Percentiles rank a stretch among this genome's conserved stretches.
These are phyloP conservation scores for Eimeria sp. DNA, from an alignment of 169 alveolate species.

Conservation along the genomic window DNA sequence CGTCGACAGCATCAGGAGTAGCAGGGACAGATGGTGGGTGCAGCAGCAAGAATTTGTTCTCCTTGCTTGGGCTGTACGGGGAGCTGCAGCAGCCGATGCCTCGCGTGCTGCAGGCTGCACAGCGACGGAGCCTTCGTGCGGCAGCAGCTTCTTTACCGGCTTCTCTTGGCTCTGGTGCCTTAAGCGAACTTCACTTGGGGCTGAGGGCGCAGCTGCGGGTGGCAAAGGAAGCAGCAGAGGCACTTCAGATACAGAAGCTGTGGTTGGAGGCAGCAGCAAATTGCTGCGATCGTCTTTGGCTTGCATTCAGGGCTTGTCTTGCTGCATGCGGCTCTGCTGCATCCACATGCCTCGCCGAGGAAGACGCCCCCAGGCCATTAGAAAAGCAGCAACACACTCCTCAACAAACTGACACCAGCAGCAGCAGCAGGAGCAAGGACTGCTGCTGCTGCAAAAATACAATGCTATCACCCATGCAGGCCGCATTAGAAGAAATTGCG, in stretches of 20 bases:
- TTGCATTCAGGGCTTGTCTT: slow-evolving; percentile 5
- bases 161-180: background rate
- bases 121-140: slow-evolving; percentile 38
- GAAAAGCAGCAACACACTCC: background rate
- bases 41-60: background rate
- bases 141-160: background rate
- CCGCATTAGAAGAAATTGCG: background rate
- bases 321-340: slow-evolving; percentile 65
- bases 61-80: slow-evolving; percentile 46
- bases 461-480: background rate
- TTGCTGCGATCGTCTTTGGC: slow-evolving; percentile 22
- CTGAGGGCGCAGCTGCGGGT: slow-evolving; percentile 58
- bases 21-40: background rate
- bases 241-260: slow-evolving; percentile 19
- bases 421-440: slow-evolving; percentile 2
- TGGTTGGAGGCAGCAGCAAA: slow-evolving; percentile 34
- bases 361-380: background rate
- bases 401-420: background rate
- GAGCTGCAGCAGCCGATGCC: slow-evolving; percentile 64
- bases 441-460: slow-evolving; percentile 20
- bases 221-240: slow-evolving; percentile 55
- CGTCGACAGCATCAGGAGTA: background rate
- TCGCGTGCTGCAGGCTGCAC: slow-evolving; percentile 62
- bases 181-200: slow-evolving; percentile 2
- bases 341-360: background rate